Evolutionary conservation across 2,329 filamentous ascomycete genomes (phyloP), one percentile per base, ranked within the genome.

Genomic region (Cladobotryum protrusum): DNA sequence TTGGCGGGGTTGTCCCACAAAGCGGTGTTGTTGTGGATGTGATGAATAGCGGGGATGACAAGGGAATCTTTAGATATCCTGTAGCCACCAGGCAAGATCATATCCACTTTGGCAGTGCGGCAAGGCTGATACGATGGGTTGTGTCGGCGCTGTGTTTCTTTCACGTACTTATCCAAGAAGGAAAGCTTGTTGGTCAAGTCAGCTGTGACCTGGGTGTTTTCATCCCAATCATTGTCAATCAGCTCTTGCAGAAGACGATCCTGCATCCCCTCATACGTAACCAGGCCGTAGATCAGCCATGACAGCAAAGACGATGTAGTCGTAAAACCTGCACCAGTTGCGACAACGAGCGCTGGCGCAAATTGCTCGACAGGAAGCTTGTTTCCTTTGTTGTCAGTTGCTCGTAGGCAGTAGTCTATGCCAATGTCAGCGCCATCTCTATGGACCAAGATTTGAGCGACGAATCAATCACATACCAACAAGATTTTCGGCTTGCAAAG

Each of bases 81-180:
- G 66, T 81, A 83, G 0, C 79, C 81, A 0, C 80, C 81, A 0
- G 81, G 81, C 0, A 84, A 64, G 20, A 84, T 69, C 49, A 80
- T 63, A 58, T 83, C 80, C 3, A 65, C 65, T 52, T 75, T 75
- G 2, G 80, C 67, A 1, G 76, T 83, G 29, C 81, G 77, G 1
- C 69, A 81, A 0, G 81, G 77, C 56, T 84, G 81, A 65, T 76
- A 84, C 0, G 77, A 79, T 0, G 81, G 77, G 63, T 79, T 83
- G 66, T 83, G 80, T 3, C 69, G 68, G 2, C 81, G 73, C 59
- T 81, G 79, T 1, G 73, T 79, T 60, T 84, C 81, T 62, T 83
- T 83, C 68, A 84, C 66, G 61, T 75, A 81, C 43, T 74, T 73
- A 60, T 82, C 78, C 8, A 81, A 69, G 63, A 75, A 81, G 2